Evolutionary conservation across 805 yeast species (phyloP).

Genomic region (Pichia scutulata): DNA sequence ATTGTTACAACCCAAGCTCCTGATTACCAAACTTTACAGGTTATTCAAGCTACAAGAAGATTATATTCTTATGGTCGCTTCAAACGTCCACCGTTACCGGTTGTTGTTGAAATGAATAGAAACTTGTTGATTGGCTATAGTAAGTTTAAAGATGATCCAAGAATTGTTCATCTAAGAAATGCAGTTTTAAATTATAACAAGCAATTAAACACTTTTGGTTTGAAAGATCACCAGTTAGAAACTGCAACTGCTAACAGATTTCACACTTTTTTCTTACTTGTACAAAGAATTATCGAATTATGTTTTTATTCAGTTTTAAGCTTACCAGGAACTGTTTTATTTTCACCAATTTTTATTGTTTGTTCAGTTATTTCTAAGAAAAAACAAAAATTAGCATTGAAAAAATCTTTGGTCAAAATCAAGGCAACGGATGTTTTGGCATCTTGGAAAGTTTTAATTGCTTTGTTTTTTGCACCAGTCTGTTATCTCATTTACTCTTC

Average conservation of each 20-base stretch:
- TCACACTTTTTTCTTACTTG: slow-evolving; percentile 43
- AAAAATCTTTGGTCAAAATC: slow-evolving; percentile 80
- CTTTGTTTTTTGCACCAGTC: slow-evolving; percentile 80
- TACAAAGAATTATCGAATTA: slow-evolving; percentile 51
- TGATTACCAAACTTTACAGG: slow-evolving; percentile 85
- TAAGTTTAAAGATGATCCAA: slow-evolving; percentile 63
- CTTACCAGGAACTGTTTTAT: slow-evolving; percentile 80
- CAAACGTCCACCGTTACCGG: slow-evolving; percentile 59
- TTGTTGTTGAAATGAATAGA: slow-evolving; percentile 86
- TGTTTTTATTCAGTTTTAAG: slow-evolving; percentile 51
- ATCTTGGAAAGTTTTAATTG: slow-evolving; percentile 90
- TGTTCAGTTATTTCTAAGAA: slow-evolving; percentile 63
- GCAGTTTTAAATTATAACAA: slow-evolving; percentile 66
- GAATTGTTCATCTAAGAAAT: slow-evolving; percentile 50
- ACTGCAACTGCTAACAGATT: slow-evolving; percentile 42
- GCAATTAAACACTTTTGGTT: slow-evolving; percentile 51
- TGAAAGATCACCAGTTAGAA: slow-evolving; percentile 68
- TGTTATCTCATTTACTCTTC: slow-evolving; percentile 74
- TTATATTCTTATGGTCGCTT: slow-evolving; percentile 51
- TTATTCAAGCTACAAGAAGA: slow-evolving; percentile 87
- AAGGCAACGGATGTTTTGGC: slow-evolving; percentile 90
- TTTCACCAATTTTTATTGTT: slow-evolving; percentile 79
- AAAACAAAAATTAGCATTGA: slow-evolving; percentile 73
- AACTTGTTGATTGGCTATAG: slow-evolving; percentile 77
- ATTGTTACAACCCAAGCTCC: slow-evolving; percentile 82